These are phyloP conservation scores for Arctium lappa DNA, from an alignment of 129 eudicot genomes.

Conservation along the genomic window DNA sequence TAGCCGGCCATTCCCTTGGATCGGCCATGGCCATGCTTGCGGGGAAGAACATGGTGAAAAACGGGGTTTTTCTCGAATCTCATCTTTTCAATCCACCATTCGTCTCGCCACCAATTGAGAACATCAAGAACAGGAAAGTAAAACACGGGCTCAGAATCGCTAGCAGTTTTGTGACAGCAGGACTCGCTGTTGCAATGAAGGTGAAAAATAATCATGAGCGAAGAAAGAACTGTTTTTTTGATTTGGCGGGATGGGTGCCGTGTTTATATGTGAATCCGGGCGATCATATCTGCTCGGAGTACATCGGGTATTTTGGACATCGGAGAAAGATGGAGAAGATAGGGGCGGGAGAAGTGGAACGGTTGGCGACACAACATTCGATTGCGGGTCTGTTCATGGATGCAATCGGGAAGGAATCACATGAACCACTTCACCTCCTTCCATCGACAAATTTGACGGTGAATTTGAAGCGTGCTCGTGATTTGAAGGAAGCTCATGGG, in stretches of 20 bases:
- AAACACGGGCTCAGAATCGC: conserved; percentile 84
- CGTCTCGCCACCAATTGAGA: conserved; percentile 81
- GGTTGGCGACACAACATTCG: conserved; percentile 76
- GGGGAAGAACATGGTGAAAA: conserved; percentile 75
- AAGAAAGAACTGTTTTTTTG: conserved; percentile 37
- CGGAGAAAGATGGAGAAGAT: conserved; percentile 78
- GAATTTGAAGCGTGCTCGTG: conserved; percentile 44
- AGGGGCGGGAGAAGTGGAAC: conserved; percentile 68
- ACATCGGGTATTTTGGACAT: conserved; percentile 84
- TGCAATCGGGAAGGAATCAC: conserved; percentile 63
- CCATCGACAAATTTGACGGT: conserved; percentile 67
- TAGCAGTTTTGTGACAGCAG: conserved; percentile 84
- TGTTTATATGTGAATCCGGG: conserved; percentile 70
- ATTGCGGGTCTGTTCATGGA: conserved; percentile 58
- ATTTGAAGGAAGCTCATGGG: conserved; percentile 82
- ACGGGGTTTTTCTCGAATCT: conserved; percentile 53
- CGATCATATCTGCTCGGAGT: conserved; percentile 86
- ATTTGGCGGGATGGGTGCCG: conserved; percentile 66
- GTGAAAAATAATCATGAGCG: conserved; percentile 28
- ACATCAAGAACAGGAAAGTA: conserved; percentile 60
- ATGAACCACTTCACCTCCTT: conserved; percentile 75
- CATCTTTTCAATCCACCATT: conserved; percentile 88
- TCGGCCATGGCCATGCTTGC: conserved; percentile 88
- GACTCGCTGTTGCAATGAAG: conserved; percentile 69
- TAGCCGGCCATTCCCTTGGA: conserved; percentile 91